Evolutionary conservation across 2,329 filamentous ascomycete genomes (phyloP), one percentile per base, ranked within the genome.

Genomic region (Thermothelomyces thermophilus): DNA sequence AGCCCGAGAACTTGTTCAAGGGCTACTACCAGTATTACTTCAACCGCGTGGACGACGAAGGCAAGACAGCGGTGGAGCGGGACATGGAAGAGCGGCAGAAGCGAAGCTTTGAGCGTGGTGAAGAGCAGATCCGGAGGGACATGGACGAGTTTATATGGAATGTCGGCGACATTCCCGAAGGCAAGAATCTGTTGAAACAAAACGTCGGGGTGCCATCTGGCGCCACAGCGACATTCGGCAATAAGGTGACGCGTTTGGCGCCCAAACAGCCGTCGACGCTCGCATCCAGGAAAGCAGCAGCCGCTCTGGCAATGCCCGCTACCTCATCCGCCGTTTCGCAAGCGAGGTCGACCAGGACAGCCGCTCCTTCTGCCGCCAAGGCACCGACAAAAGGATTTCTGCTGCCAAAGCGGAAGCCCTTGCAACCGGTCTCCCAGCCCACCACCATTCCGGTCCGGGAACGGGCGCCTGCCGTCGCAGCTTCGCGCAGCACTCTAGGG

Each of bases 401-500:
- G 10, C n/a, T 53, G 14, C 40, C 53, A 8, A 55, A 46, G 34
- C 48, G 60, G 24, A 66, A 57, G 40, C 55, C 62, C 50, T 45
- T 62, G 52, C 74, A 74, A 45, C 63, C 69, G n/a, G 59, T 67
- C 5, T 58, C 68, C 5, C 68, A 73, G 2, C 68, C 71, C 7
- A 76, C 71, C 7, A 76, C 76, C 53, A 64, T 68, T 41, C 68
- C 73, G 1, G 73, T 73, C 9, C 73, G 79, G 58, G 79, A 82
- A 41, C 78, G 80, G 56, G 75, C 75, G 8, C 73, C 77, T 10
- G 83, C 85, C 1, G 75, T 79, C 19, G 79, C 79, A 5, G 82
- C 82, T 5, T 95, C 90, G 1, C 81, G 83, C 55, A 90, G 82
- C 48, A 95, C 90, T 0, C 76, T 95, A 36, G 90, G 90, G 14